Evolutionary conservation across 2,329 filamentous ascomycete genomes (phyloP).

Genomic region (Colletotrichum trifolii): DNA sequence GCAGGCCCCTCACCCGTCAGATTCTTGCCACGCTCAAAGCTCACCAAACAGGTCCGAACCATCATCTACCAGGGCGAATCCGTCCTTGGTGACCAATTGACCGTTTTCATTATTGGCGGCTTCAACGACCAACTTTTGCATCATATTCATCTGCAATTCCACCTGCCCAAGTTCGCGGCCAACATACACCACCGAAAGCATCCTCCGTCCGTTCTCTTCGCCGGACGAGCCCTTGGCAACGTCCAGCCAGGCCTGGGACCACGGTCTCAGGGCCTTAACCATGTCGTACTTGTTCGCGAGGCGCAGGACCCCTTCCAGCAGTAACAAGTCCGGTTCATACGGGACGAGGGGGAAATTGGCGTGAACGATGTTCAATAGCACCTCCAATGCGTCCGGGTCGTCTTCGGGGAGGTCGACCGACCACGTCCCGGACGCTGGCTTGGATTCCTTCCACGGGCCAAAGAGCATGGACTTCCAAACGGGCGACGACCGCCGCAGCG

Average conservation of each 20-base stretch:
- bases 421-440: constrained; percentile 18
- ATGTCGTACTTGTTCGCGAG: constrained; percentile 29
- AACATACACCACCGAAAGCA: constrained; percentile 14
- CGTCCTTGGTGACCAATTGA: background rate
- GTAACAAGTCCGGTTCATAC: background rate
- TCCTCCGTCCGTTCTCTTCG: background rate
- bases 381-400: background rate
- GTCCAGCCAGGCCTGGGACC: constrained; percentile 7
- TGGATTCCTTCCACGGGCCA: constrained; percentile 30
- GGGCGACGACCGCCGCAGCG: constrained; percentile 16
- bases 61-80: constrained; percentile 3
- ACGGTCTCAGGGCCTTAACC: constrained; percentile 18
- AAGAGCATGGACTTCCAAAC: constrained; percentile 35
- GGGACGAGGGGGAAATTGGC: constrained; percentile 13
- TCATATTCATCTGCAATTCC: constrained; percentile 12
- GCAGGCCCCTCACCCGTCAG: too few species aligned
- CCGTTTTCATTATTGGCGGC: background rate
- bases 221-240: background rate
- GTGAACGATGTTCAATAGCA: constrained; percentile 18
- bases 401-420: constrained; percentile 22
- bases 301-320: constrained; percentile 17
- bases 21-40: background rate
- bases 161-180: constrained; percentile 20
- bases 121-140: constrained; percentile 3
- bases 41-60: constrained; percentile 8